These are phyloP conservation scores for Cladosporium austrohemisphaericum DNA, from an alignment of 2,329 filamentous ascomycete genomes.

Conservation along the genomic window DNA sequence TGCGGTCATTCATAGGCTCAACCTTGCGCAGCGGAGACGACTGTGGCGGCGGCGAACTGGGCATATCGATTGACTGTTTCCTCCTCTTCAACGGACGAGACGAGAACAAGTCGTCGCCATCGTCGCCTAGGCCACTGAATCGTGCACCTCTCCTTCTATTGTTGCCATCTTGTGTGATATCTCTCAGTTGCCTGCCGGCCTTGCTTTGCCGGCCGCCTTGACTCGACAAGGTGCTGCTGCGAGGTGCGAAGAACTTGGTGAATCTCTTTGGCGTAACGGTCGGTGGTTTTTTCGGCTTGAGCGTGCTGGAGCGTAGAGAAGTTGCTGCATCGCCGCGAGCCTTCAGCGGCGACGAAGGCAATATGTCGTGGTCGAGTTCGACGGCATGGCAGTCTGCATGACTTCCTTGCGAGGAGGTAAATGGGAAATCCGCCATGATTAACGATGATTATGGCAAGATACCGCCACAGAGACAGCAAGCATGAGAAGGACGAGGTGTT, in stretches of 20 bases:
- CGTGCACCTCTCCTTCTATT: constrained; percentile 31
- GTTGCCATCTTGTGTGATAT: constrained; percentile 46
- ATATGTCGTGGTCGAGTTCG: constrained; percentile 31
- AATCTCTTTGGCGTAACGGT: constrained; percentile 52
- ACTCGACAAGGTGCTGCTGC: constrained; percentile 30
- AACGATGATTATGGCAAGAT: neutral
- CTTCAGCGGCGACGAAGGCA: constrained; percentile 28
- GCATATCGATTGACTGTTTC: constrained; percentile 34
- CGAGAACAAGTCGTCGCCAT: constrained; percentile 25
- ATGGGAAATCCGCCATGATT: constrained; percentile 28
- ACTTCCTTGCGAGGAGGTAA: constrained; percentile 32
- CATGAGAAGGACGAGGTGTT: neutral
- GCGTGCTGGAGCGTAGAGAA: constrained; percentile 21
- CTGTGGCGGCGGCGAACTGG: constrained; percentile 46
- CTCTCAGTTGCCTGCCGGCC: constrained; percentile 46
- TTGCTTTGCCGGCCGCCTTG: constrained; percentile 30
- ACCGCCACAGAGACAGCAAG: neutral
- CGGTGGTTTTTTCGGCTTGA: constrained; percentile 45
- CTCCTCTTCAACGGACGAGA: constrained; percentile 28
- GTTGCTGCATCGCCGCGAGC: constrained; percentile 14
- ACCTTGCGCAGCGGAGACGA: constrained; percentile 47
- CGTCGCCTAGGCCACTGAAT: neutral
- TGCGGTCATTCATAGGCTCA: constrained; percentile 19
- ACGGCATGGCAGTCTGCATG: constrained; percentile 29
- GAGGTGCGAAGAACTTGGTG: constrained; percentile 50